Evolutionary conservation across 2,329 filamentous ascomycete species (phyloP), one percentile per base, ranked within the genome.

Genomic region (Torrubiella hemipterigena): DNA sequence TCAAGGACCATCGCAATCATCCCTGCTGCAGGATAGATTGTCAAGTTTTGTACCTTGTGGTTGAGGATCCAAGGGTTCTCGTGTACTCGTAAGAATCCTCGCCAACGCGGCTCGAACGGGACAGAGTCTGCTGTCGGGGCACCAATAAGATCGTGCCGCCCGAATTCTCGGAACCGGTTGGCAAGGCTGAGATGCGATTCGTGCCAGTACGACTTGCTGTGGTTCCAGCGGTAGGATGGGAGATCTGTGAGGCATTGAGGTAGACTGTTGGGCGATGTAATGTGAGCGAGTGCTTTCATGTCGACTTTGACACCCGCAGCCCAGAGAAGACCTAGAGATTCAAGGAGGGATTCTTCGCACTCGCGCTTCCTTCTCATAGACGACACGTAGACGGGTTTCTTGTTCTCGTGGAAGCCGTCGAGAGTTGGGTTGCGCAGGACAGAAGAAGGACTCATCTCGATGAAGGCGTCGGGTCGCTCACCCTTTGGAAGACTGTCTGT

Each of bases 201-300:
- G 36, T 67, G 58, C 68, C 69, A 73, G 43, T 70, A 69, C 2
- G 45, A 50, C 17, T 58, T 65, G 17, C 51, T 47, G 35, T 72
- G 68, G 18, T 72, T 68, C 67, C 69, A 73, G 3, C 63, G 57
- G 36, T 73, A 73, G 1, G 57, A 52, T 3, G 69, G 69, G 19
- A 73, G 44, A 35, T 63, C 58, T 2, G 52, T 41, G 4, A 72
- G 47, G 14, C 58, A 57, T 32, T 49, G 50, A n/a, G 43, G 43
- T 4, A 22, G 32, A 7, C 19, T n/a, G 11, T 37, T 33, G 9
- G 30, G 24, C 6, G 36, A 25, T 2, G 37, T 36, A 20, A 41
- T 44, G 17, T 37, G 41, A 14, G 52, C 40, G 14, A 54, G 40
- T 11, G 42, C 43, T 5, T 50, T 38, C 40, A 63, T 47, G 14